Conservation (phyloP, 192 early-diverging fungal species). For the Kappamyces sp. region DNA sequence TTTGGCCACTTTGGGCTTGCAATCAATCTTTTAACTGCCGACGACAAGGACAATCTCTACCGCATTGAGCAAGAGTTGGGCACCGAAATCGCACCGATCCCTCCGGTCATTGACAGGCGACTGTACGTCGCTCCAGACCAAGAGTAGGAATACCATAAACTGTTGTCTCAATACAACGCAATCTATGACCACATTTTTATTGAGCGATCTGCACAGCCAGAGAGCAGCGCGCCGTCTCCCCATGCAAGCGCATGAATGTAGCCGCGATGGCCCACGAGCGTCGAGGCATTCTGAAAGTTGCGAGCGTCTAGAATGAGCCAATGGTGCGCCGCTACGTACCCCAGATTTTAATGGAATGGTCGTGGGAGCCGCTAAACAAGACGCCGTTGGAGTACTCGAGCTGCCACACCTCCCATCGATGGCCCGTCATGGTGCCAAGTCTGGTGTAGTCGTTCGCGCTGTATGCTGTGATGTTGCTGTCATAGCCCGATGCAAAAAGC, state of each 20-base stretch:
- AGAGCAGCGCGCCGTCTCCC: conserved; percentile 3
- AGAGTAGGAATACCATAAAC: conserved; percentile 9
- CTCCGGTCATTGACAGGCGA: conserved; percentile 90
- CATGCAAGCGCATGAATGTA: conserved; percentile 10
- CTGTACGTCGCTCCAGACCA: conserved; percentile 56
- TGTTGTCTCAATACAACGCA: neutral
- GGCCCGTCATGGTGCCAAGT: conserved; percentile 16
- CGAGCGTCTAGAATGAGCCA: neutral
- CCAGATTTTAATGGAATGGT: conserved; percentile 38
- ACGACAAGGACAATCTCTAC: conserved; percentile 97
- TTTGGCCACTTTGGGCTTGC: conserved; percentile 93
- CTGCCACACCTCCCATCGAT: conserved; percentile 26
- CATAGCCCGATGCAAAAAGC: conserved; percentile 22
- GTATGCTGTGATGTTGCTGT: conserved; percentile 24
- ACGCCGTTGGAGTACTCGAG: conserved; percentile 18
- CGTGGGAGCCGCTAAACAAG: conserved; percentile 32
- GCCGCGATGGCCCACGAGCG: conserved; percentile 32
- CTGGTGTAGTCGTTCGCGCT: conserved; percentile 17
- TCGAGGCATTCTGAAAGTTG: conserved; percentile 16
- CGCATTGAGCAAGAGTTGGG: conserved; percentile 97
- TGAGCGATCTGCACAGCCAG: conserved; percentile 14
- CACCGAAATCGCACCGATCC: conserved; percentile 97
- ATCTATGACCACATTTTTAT: conserved; percentile 16
- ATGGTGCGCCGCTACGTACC: conserved; percentile 10
- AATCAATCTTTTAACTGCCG: conserved; percentile 97